phyloP scores from a whole-genome alignment of 2,329 filamentous ascomycete genomes.

The Pseudocercospora eumusae region DNA sequence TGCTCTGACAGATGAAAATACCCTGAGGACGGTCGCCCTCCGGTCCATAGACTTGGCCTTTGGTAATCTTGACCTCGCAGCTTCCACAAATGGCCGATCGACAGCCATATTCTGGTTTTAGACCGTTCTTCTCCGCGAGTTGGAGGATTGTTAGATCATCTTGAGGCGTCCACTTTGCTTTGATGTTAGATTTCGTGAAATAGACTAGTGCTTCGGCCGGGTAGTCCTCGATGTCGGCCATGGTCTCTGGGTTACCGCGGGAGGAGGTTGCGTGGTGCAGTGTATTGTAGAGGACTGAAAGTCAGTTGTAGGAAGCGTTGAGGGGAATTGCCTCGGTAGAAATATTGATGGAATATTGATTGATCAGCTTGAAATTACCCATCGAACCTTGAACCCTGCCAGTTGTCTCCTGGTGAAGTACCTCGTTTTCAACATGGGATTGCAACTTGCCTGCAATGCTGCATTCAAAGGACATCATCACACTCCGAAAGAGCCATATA shows the following conservation, averaged over 20 bases:
- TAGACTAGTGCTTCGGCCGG: constrained; percentile 18
- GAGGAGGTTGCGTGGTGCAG: too few species aligned
- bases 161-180: constrained; percentile 25
- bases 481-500: too few species aligned
- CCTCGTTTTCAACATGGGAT: too few species aligned
- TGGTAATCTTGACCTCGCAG: constrained; percentile 28
- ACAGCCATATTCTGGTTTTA: constrained; percentile 31
- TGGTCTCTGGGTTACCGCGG: background rate
- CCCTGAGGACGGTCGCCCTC: constrained; percentile 29
- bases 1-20: constrained; percentile 33
- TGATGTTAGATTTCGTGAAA: constrained; percentile 30
- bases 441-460: too few species aligned
- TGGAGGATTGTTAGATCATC: constrained; percentile 30
- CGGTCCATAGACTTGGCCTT: constrained; percentile 31
- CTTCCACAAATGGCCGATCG: constrained; percentile 32
- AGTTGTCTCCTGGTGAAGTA: too few species aligned
- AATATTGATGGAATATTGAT: background rate
- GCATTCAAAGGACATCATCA: too few species aligned
- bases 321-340: background rate
- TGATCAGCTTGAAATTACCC: too few species aligned
- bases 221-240: constrained; percentile 31
- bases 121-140: constrained; percentile 31
- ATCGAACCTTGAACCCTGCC: too few species aligned
- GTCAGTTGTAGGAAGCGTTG: background rate
- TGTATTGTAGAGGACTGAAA: background rate